These are phyloP conservation scores for Vitis riparia DNA, from an alignment of 164 flowering plant species.

Conservation along the genomic window DNA sequence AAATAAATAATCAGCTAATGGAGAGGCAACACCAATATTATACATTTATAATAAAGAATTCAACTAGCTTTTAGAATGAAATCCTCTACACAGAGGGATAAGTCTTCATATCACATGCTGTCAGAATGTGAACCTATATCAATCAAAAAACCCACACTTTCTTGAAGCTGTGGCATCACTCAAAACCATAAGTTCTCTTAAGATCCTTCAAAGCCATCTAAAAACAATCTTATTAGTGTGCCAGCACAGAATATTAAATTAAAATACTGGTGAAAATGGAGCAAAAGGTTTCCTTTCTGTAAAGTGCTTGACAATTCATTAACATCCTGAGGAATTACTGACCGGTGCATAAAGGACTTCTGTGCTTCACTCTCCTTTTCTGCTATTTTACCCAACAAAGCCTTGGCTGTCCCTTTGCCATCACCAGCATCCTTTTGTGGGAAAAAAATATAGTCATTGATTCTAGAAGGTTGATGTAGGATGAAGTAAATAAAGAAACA, in stretches of 20 bases:
- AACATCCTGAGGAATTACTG: constrained; percentile 20
- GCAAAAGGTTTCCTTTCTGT: neutral
- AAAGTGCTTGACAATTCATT: neutral
- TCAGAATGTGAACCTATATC: no score
- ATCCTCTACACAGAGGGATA: no score
- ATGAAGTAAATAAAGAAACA: neutral
- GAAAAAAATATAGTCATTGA: constrained; percentile 11
- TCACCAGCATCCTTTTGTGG: constrained; percentile 65
- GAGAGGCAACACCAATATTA: no score
- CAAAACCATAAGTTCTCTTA: neutral
- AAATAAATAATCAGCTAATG: no score
- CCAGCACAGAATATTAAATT: neutral
- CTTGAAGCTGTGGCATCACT: no score
- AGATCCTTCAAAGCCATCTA: neutral
- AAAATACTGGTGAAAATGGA: neutral
- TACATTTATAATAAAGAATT: no score
- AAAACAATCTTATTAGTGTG: neutral
- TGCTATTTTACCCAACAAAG: constrained; percentile 76
- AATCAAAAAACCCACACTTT: no score
- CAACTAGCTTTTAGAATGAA: no score
- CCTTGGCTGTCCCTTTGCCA: constrained; percentile 88
- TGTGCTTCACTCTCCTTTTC: constrained; percentile 86
- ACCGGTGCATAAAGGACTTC: constrained; percentile 98
- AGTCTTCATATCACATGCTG: no score
- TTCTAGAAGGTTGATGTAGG: constrained; percentile 1